Percentiles rank a stretch among this genome's conserved stretches.
phyloP scores from a whole-genome alignment of 352 stramenopile genomes.

The Phytophthora palmivora region DNA sequence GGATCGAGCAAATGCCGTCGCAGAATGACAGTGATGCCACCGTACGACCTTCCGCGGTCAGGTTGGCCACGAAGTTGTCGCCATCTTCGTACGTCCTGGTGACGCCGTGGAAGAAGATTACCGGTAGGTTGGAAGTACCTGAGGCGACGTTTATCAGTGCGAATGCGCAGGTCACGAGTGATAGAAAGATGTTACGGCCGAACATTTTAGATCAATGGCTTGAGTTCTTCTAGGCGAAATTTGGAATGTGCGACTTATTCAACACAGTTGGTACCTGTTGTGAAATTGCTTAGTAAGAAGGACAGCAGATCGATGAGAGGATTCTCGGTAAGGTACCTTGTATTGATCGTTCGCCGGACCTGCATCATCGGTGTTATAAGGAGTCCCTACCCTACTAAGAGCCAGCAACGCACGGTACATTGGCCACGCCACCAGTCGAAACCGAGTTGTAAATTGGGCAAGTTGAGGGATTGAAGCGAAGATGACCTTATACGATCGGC shows the following conservation, averaged over 20 bases:
- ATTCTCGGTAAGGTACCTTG: not conserved
- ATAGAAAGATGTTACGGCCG: constrained; percentile 4
- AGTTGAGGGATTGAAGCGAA: constrained; percentile 3
- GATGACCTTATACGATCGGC: not conserved
- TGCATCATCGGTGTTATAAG: too few relatives aligned
- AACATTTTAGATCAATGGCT: constrained; percentile 9
- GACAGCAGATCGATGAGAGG: constrained; percentile 2
- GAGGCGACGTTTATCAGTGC: constrained; percentile 13
- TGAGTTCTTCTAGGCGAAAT: constrained; percentile 8
- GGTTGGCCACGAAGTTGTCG: constrained; percentile 29
- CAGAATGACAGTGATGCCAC: constrained; percentile 50
- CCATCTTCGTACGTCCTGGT: constrained; percentile 22
- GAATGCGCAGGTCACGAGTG: constrained; percentile 9
- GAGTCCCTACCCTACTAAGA: too few relatives aligned
- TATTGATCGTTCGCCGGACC: not conserved
- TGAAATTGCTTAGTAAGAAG: too few relatives aligned
- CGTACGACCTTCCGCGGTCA: constrained; percentile 31
- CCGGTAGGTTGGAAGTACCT: constrained; percentile 26
- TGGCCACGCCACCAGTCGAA: not conserved
- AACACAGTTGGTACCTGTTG: too few relatives aligned
- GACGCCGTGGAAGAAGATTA: constrained; percentile 59
- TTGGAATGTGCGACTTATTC: not conserved
- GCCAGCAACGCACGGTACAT: too few relatives aligned
- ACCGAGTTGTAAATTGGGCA: too few relatives aligned
- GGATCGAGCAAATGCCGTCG: constrained; percentile 31